Conservation (phyloP, 1,284 basidiomycete species). For the Xerocomus amazonicus region DNA sequence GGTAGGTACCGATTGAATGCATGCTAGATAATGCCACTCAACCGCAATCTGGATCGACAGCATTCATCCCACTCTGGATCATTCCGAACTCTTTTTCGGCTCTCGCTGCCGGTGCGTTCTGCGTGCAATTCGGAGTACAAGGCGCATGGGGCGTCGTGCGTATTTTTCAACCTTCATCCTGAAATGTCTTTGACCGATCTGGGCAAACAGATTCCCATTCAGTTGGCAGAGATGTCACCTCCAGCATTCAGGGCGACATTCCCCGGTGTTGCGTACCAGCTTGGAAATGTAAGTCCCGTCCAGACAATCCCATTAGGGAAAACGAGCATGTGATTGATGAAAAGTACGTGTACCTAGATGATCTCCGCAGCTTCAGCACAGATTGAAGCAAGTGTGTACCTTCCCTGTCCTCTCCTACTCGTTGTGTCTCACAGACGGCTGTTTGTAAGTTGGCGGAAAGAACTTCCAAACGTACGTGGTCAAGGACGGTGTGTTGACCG, state of each 20-base stretch:
- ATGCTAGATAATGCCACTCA: constrained; percentile 44
- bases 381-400: constrained; percentile 77
- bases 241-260: constrained; percentile 93
- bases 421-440: not conserved
- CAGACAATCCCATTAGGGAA: not conserved
- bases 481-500: constrained; percentile 40
- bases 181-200: not conserved
- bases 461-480: constrained; percentile 53
- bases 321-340: not conserved
- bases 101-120: constrained; percentile 80
- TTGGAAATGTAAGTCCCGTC: constrained; percentile 57
- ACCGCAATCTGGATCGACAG: constrained; percentile 21
- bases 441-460: constrained; percentile 52
- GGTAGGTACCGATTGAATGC: constrained; percentile 9
- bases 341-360: constrained; percentile 48
- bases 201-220: constrained; percentile 64
- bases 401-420: not conserved
- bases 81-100: constrained; percentile 62
- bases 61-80: constrained; percentile 85
- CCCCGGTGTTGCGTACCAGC: constrained; percentile 88
- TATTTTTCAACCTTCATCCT: not conserved
- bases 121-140: constrained; percentile 84
- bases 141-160: constrained; percentile 72
- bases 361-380: constrained; percentile 85
- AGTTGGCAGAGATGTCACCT: constrained; percentile 87